Conservation (phyloP, 345 rosid species). For the Anacardium occidentale region DNA sequence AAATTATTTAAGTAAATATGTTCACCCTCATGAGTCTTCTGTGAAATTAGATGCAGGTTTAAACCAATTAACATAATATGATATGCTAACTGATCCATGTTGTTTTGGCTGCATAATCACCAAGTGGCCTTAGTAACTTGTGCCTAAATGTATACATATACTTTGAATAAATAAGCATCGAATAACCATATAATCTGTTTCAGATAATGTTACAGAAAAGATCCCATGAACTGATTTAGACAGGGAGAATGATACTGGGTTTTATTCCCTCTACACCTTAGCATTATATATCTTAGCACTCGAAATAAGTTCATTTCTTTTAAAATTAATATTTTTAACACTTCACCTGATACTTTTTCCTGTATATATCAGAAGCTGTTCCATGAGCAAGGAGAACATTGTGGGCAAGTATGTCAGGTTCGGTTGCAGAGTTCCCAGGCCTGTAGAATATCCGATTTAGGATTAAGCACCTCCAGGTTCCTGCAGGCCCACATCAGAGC, state of each 20-base stretch:
- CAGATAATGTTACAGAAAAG: too few relatives aligned
- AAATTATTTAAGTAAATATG: not conserved
- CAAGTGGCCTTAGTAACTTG: not conserved
- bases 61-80: slow-evolving; percentile 82
- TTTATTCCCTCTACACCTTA: not conserved
- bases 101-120: slow-evolving; percentile 53
- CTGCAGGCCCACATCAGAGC: slow-evolving; percentile 80
- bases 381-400: slow-evolving; percentile 73
- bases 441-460: slow-evolving; percentile 59
- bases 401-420: slow-evolving; percentile 90
- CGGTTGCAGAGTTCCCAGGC: slow-evolving; percentile 80
- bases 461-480: slow-evolving; percentile 92
- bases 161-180: not conserved
- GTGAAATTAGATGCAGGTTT: slow-evolving; percentile 59
- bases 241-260: not conserved
- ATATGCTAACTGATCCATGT: slow-evolving; percentile 66
- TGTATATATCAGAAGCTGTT: slow-evolving; percentile 55
- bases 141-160: not conserved
- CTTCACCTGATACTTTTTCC: slow-evolving; percentile 69
- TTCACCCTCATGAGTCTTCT: slow-evolving; percentile 69
- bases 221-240: not conserved
- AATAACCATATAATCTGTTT: not conserved
- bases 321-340: not conserved
- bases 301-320: too few relatives aligned
- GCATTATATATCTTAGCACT: not conserved